Percentiles rank a stretch among this genome's conserved stretches.
phyloP scores from a whole-genome alignment of 768 basidiomycete species.

The Suillus luteus region DNA sequence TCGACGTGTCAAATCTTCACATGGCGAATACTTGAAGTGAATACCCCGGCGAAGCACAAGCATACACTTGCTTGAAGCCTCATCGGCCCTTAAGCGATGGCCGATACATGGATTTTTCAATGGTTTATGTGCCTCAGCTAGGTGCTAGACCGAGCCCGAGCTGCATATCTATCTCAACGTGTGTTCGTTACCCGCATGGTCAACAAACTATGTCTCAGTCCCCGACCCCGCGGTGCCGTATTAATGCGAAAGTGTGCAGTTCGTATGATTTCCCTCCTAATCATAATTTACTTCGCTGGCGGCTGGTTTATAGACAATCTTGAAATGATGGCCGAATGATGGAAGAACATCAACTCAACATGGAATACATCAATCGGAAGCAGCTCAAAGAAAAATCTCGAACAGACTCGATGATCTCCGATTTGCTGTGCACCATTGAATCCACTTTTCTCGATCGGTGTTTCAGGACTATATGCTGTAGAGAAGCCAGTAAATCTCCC shows the following conservation, averaged over 20 bases:
- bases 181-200: neutral
- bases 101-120: neutral
- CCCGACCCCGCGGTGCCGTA: slow-evolving; percentile 8
- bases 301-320: neutral
- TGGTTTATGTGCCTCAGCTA: neutral
- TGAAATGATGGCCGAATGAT: neutral
- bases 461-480: neutral
- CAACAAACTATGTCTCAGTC: neutral
- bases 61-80: neutral
- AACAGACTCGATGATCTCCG: neutral
- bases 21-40: neutral
- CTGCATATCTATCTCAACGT: neutral
- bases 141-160: neutral
- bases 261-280: neutral
- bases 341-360: neutral
- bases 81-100: neutral
- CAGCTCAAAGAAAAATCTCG: neutral
- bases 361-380: slow-evolving; percentile 1
- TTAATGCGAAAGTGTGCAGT: neutral
- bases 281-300: neutral
- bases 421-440: neutral
- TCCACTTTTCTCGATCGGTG: neutral
- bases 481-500: neutral
- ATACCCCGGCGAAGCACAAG: neutral
- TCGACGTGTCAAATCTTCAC: neutral